Conservation (phyloP, 805 yeast species). For the Lipomyces kockii region DNA sequence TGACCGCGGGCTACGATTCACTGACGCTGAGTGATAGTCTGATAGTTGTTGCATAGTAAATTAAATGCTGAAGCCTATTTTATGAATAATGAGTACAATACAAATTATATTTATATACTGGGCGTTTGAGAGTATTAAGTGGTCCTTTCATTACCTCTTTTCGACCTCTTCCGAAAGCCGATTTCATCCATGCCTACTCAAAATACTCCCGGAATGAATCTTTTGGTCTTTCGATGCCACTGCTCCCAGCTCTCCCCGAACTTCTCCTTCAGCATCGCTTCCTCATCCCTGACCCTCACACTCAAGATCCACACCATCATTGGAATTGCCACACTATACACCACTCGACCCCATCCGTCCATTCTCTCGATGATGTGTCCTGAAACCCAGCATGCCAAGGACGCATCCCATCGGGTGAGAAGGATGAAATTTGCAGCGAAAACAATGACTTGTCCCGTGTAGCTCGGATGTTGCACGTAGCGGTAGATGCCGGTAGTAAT, state of each 20-base stretch:
- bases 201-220: not conserved
- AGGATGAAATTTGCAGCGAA: not conserved
- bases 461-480: not conserved
- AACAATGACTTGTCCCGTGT: not conserved
- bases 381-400: not conserved
- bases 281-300: not conserved
- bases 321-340: not conserved
- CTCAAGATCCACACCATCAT: not conserved
- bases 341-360: not conserved
- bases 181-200: not conserved
- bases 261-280: not conserved
- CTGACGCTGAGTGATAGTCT: too few species aligned
- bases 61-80: too few species aligned
- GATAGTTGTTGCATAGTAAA: too few species aligned
- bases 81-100: too few species aligned
- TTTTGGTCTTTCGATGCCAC: not conserved
- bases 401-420: not conserved
- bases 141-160: too few species aligned
- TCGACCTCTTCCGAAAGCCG: too few species aligned
- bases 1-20: too few species aligned
- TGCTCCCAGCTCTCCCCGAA: not conserved
- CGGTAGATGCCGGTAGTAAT: not conserved
- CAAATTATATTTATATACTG: too few species aligned
- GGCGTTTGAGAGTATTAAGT: too few species aligned
- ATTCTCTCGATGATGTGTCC: not conserved